Evolutionary conservation across 805 yeast genomes (phyloP), one percentile per base, ranked within the genome.

Genomic region (Lachancea dasiensis): DNA sequence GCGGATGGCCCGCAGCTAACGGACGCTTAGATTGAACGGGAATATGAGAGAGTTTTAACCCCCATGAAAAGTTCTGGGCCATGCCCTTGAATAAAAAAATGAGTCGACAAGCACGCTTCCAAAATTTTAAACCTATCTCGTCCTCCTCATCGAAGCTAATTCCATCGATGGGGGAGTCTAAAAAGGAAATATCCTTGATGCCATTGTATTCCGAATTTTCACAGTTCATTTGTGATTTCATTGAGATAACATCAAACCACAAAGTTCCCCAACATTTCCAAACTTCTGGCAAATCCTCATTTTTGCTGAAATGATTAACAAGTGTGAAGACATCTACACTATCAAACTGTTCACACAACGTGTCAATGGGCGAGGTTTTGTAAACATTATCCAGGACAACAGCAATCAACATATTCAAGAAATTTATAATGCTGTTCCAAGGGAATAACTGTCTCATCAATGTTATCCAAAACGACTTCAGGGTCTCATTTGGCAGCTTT

Each of bases 231-330:
- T 77, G 83, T 4, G 63, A 65, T 51, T 81, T 82, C 30, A 68
- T 55, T 11, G 64, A 52, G 27, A 83, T 64, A 18, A 64, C 63
- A 57, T 83, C 89, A 60, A 75, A 84, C 90, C 92, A 83, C 28
- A 84, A 55, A 0, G 86, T 73, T 2, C 94, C 94, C 86, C 90
- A 82, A 51, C 87, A 78, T 53, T 79, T 79, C 89, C 89, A 83
- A 15, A 79, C 81, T 58, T 84, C 94, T 29, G 83, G 77, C 34
- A 83, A 62, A 30, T 67, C 72, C 54, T 82, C 90, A 53, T 74
- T 70, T 34, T 72, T 66, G 45, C 75, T 69, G 48, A 76, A 78
- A 46, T 70, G 56, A 4, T 67, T 63, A n/a, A 81, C 45, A 29
- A 69, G 57, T 35, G 67, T 63, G 0, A 66, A 61, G n/a, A 66